Conservation (phyloP, 169 alveolate genomes). For the Cystoisospora suis region DNA sequence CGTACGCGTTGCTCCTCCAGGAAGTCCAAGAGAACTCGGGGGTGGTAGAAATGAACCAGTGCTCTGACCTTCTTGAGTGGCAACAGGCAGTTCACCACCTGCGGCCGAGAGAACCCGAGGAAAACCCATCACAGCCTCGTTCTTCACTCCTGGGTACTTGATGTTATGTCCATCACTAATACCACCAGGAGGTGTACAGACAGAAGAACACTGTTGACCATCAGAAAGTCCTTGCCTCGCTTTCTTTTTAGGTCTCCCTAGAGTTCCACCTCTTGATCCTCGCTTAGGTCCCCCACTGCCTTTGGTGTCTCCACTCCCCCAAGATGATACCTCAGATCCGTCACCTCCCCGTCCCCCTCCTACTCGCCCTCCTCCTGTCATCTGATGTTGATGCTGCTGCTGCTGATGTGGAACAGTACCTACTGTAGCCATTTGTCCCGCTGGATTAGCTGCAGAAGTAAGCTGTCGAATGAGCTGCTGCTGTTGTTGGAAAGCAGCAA, state of each 20-base stretch:
- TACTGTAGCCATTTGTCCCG: not conserved
- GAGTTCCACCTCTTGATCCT: not conserved
- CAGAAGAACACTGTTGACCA: no score
- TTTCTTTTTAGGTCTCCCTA: constrained; percentile 2
- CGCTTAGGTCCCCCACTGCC: not conserved
- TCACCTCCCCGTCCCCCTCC: not conserved
- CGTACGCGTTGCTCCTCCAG: not conserved
- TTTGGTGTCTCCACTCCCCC: not conserved
- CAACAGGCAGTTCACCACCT: no score
- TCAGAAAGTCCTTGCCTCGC: not conserved
- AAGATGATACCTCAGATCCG: not conserved
- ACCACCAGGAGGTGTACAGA: no score
- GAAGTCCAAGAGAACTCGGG: not conserved
- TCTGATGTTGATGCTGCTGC: not conserved
- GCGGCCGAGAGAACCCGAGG: no score
- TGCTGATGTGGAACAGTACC: not conserved
- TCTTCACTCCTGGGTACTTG: no score
- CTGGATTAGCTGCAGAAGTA: not conserved
- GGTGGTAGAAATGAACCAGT: not conserved
- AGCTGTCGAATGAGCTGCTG: constrained; percentile 9
- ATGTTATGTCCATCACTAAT: no score
- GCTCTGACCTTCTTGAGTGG: no score
- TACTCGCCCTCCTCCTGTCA: not conserved
- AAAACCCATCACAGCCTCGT: no score
- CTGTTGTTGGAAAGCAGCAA: constrained; percentile 17